These are phyloP conservation scores for Mycena rebaudengoi DNA, from an alignment of 768 basidiomycete genomes.

Conservation along the genomic window DNA sequence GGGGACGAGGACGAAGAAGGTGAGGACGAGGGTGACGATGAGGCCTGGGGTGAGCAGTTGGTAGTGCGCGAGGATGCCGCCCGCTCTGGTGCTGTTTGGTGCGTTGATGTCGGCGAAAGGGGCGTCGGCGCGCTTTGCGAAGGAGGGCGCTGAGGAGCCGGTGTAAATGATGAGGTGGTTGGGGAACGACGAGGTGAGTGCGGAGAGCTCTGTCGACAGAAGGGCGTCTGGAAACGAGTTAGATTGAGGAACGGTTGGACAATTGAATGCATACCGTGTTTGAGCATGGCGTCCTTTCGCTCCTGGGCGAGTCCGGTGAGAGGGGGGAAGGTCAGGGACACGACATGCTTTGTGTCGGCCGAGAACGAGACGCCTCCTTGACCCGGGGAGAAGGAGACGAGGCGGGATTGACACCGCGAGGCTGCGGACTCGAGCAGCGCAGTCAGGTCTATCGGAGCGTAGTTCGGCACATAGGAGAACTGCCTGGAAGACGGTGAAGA, in stretches of 20 bases:
- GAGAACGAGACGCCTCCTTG: slow-evolving; percentile 45
- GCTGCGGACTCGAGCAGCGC: slow-evolving; percentile 55
- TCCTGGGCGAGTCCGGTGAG: slow-evolving; percentile 49
- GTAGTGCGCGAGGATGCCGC: slow-evolving; percentile 76
- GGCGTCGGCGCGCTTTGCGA: slow-evolving; percentile 45
- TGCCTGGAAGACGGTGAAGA: slow-evolving; percentile 65
- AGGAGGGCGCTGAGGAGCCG: slow-evolving; percentile 52
- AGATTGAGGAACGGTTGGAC: neutral
- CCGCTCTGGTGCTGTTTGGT: slow-evolving; percentile 51
- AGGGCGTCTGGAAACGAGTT: slow-evolving; percentile 46
- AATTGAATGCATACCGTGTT: slow-evolving; percentile 57
- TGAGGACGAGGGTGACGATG: slow-evolving; percentile 70
- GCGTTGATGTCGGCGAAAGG: slow-evolving; percentile 27
- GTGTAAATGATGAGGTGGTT: slow-evolving; percentile 74
- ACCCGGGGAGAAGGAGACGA: slow-evolving; percentile 53
- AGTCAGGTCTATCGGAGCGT: slow-evolving; percentile 35
- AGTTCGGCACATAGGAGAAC: slow-evolving; percentile 63
- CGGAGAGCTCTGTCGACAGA: slow-evolving; percentile 58
- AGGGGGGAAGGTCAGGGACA: slow-evolving; percentile 65
- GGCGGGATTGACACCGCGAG: slow-evolving; percentile 60
- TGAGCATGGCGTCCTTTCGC: slow-evolving; percentile 57
- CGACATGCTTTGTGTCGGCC: slow-evolving; percentile 58
- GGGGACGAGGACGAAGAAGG: slow-evolving; percentile 74
- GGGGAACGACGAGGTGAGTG: slow-evolving; percentile 57
- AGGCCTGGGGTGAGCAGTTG: slow-evolving; percentile 82